Evolutionary conservation across 2,329 filamentous ascomycete species (phyloP), one percentile per base, ranked within the genome.

Genomic region (Cercospora beticola): DNA sequence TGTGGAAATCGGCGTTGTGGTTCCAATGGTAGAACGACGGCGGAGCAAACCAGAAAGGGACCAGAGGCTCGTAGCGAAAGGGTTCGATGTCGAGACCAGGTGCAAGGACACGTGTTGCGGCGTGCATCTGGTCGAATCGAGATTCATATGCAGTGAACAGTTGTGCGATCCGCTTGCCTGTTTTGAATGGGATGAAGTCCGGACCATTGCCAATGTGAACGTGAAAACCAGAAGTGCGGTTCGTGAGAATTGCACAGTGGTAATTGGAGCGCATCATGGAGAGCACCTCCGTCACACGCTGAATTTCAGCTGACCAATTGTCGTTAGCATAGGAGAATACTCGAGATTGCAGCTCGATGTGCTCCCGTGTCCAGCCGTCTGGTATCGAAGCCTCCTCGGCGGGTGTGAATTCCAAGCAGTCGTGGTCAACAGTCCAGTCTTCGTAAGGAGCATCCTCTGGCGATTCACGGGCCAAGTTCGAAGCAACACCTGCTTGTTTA

Each of bases 91-190:
- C 43, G 21, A 66, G 23, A 8, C 56, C 64, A 4, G 64, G 64
- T 7, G 64, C 64, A 2, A 52, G 57, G 7, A 66, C 31, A 1
- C 58, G 56, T 18, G 40, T 36, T 18, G 57, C 64, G 5, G 64
- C 56, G 31, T 66, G 56, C 18, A 66, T 61, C 2, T 52, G 36
- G 33, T 66, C 64, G 21, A 66, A 49, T 5, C 64, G 40, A 33
- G 54, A 60, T 33, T 66, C 64, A 9, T 52, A 62, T 2, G 64
- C 64, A 8, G 64, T 66, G 56, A 61, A 60, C 5, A 62, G 16
- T 33, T 66, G 64, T 6, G 43, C 43, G 18, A 66, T 61, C 9
- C 58, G 18, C 16, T 66, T 66, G 26, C 30, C 56, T 30, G 58
- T 61, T 7, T 30, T 3, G 9, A 66, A 54, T 9, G 40, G 40